phyloP scores from a whole-genome alignment of 176 grass and related monocot genomes.

The sorghum (Sorghum bicolor) region DNA sequence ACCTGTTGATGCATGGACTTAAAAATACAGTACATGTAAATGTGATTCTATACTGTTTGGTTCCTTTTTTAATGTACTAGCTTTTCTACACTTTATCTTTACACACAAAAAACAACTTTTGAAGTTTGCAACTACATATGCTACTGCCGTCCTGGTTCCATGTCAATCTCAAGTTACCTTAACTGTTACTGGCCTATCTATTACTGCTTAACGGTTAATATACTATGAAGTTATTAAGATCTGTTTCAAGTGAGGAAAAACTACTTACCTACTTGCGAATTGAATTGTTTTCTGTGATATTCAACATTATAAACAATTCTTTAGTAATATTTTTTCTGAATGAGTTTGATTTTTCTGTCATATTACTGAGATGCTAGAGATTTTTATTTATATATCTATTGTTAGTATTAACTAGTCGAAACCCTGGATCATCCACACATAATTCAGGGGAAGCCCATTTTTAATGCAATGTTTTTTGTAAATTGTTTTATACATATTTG shows the following conservation, averaged over 20 bases:
- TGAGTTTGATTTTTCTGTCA: background rate
- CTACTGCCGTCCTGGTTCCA: background rate
- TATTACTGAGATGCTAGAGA: background rate
- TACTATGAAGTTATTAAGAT: background rate
- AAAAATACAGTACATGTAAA: background rate
- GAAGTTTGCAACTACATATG: background rate
- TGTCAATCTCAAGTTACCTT: background rate
- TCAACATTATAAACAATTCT: background rate
- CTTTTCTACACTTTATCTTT: background rate
- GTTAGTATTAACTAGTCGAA: background rate
- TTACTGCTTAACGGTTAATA: background rate
- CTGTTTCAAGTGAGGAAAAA: background rate
- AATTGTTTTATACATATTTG: background rate
- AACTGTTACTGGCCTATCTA: background rate
- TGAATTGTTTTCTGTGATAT: background rate
- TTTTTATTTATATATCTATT: conserved; percentile 8
- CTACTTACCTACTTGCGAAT: background rate
- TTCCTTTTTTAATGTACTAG: background rate
- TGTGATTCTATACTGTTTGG: background rate
- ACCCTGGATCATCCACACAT: background rate
- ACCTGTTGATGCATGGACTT: background rate
- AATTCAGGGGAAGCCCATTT: background rate
- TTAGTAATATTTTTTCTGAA: too few species aligned
- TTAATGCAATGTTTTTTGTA: background rate
- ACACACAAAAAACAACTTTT: background rate